Conservation (phyloP, 495 filamentous ascomycete genomes). For the Penicillium samsonianum region DNA sequence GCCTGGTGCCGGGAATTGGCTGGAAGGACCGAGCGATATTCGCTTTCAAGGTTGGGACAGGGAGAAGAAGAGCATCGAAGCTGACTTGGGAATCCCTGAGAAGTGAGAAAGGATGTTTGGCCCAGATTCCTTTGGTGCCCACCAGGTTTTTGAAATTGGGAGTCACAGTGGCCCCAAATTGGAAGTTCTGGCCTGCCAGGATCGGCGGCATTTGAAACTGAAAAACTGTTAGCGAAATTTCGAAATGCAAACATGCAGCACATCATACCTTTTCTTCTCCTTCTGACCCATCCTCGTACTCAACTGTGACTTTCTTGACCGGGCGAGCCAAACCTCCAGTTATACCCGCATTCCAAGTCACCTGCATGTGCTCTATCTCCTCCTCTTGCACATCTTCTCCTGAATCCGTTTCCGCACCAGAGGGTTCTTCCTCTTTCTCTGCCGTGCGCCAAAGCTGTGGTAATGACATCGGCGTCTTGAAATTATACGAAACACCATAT, state of each 20-base stretch:
- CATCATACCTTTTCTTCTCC: slow-evolving; percentile 27
- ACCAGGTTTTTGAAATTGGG: slow-evolving; percentile 32
- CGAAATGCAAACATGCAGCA: background rate
- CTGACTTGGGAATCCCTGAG: slow-evolving; percentile 34
- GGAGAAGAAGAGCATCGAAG: slow-evolving; percentile 32
- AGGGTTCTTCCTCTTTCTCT: slow-evolving; percentile 20
- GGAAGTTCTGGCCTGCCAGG: slow-evolving; percentile 30
- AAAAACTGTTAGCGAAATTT: slow-evolving; percentile 12
- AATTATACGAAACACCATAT: slow-evolving; percentile 37
- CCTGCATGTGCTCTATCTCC: slow-evolving; percentile 20
- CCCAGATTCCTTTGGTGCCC: slow-evolving; percentile 32
- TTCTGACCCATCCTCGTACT: slow-evolving; percentile 30
- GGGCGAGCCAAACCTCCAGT: slow-evolving; percentile 30
- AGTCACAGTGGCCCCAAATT: slow-evolving; percentile 35
- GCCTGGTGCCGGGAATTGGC: slow-evolving; percentile 36
- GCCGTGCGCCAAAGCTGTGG: slow-evolving; percentile 21
- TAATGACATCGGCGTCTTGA: slow-evolving; percentile 38
- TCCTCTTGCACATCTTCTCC: slow-evolving; percentile 19
- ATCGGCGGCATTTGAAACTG: slow-evolving; percentile 36
- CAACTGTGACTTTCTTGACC: slow-evolving; percentile 22
- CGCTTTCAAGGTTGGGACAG: slow-evolving; percentile 32
- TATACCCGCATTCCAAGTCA: slow-evolving; percentile 38
- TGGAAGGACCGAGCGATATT: slow-evolving; percentile 33
- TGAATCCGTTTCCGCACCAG: background rate
- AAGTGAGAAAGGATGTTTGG: slow-evolving; percentile 32